Conservation (phyloP, 2,329 filamentous ascomycete species). For the Microcyclosporella mali region DNA sequence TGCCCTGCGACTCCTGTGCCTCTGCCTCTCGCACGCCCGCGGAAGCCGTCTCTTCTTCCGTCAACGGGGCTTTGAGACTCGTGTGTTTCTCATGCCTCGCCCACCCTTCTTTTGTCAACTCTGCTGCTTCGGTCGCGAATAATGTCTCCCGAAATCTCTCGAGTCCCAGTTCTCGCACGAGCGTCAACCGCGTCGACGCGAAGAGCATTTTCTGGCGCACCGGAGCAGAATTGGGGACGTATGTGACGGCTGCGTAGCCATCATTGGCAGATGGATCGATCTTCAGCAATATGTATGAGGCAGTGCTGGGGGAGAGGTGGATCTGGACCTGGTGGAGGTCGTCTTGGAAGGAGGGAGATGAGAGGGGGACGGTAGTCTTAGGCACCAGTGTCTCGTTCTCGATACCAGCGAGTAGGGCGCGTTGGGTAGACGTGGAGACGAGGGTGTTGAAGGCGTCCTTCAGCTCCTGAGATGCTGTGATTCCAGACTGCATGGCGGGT, state of each 20-base stretch:
- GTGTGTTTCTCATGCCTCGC: constrained; percentile 64
- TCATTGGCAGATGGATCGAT: constrained; percentile 47
- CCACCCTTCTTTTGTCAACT: constrained; percentile 66
- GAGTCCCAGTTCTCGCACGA: constrained; percentile 68
- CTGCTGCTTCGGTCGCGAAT: constrained; percentile 63
- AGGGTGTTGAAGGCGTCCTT: constrained; percentile 65
- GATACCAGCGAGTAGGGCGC: constrained; percentile 68
- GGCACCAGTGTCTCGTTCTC: constrained; percentile 62
- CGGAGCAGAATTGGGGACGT: constrained; percentile 70
- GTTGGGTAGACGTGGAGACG: constrained; percentile 55
- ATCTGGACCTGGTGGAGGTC: constrained; percentile 59
- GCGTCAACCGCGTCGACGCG: constrained; percentile 67
- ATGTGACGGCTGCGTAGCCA: constrained; percentile 64
- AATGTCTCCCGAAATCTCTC: constrained; percentile 73
- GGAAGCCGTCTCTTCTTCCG: constrained; percentile 67
- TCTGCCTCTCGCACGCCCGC: constrained; percentile 70
- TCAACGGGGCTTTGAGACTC: constrained; percentile 59
- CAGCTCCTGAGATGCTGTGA: constrained; percentile 73
- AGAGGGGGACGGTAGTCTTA: constrained; percentile 48
- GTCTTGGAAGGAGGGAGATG: constrained; percentile 50
- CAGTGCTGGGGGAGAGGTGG: constrained; percentile 59
- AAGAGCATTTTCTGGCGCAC: constrained; percentile 86
- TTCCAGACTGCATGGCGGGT: constrained; percentile 67
- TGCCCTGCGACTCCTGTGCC: constrained; percentile 67
- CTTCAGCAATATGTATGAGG: constrained; percentile 70